Conservation (phyloP, 225 moss, liverwort and hornwort species). For the Marchantia polymorpha region DNA sequence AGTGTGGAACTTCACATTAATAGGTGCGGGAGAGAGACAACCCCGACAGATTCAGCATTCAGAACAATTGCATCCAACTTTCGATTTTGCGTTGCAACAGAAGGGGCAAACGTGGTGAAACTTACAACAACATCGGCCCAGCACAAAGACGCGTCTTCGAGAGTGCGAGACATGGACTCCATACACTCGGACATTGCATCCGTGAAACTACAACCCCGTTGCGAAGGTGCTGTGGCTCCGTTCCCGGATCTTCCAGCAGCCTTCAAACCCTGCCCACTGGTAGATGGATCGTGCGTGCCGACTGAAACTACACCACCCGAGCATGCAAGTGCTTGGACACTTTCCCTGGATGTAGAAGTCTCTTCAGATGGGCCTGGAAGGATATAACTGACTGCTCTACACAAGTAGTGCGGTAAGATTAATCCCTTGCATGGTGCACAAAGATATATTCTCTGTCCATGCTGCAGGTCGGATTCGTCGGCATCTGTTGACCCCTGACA, state of each 20-base stretch:
- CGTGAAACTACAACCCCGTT: neutral
- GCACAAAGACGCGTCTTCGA: slow-evolving; percentile 27
- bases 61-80: no score
- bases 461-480: neutral
- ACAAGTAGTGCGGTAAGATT: slow-evolving; percentile 41
- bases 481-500: neutral
- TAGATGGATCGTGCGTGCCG: neutral
- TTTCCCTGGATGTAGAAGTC: neutral
- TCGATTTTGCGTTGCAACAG: neutral
- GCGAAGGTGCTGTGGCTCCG: neutral
- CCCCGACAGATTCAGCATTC: neutral
- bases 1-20: slow-evolving; percentile 2
- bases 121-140: slow-evolving; percentile 46
- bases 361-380: slow-evolving; percentile 12
- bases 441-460: slow-evolving; percentile 14
- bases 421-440: slow-evolving; percentile 55
- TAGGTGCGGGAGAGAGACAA: neutral
- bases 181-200: slow-evolving; percentile 3
- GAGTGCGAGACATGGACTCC: slow-evolving; percentile 21
- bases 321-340: neutral
- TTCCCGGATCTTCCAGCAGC: no score
- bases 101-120: neutral
- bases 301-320: neutral
- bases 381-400: slow-evolving; percentile 53
- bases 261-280: neutral